Conservation (phyloP, 75 land plant genomes). For the Pinus taeda region DNA sequence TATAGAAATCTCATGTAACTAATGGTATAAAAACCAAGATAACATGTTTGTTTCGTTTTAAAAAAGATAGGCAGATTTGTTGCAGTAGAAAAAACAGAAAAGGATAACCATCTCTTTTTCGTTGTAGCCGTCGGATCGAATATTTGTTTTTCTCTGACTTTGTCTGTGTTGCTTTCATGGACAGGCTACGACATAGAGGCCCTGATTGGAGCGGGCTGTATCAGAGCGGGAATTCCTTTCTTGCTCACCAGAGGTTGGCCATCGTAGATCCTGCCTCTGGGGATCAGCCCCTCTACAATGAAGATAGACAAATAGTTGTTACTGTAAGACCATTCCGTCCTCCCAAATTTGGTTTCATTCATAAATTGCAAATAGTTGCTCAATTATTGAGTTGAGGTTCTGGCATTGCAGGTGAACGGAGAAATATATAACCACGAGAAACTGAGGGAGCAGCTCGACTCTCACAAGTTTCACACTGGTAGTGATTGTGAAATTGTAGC, state of each 20-base stretch:
- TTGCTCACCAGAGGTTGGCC: slow-evolving; percentile 93
- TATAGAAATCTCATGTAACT: too few relatives aligned
- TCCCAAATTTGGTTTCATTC: too few relatives aligned
- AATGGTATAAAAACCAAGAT: too few relatives aligned
- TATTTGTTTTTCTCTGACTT: too few relatives aligned
- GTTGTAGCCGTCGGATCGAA: too few relatives aligned
- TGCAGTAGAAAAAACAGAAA: too few relatives aligned
- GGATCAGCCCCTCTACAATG: slow-evolving; percentile 93
- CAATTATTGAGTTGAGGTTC: too few relatives aligned
- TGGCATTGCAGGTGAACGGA: slow-evolving; percentile 75
- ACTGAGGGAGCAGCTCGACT: slow-evolving; percentile 53
- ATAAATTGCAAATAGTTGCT: too few relatives aligned
- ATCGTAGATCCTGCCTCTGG: slow-evolving; percentile 97
- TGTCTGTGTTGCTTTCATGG: too few relatives aligned
- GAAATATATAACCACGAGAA: slow-evolving; percentile 95
- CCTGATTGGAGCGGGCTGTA: slow-evolving; percentile 98
- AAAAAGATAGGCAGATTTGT: too few relatives aligned
- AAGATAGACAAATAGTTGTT: slow-evolving; percentile 81
- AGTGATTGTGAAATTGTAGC: slow-evolving; percentile 99
- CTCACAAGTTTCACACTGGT: slow-evolving; percentile 72
- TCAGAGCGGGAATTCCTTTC: slow-evolving; percentile 50
- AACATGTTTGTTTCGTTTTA: too few relatives aligned
- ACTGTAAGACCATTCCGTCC: slow-evolving; percentile 44
- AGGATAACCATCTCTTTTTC: too few relatives aligned
- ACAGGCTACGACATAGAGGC: slow-evolving; percentile 88